phyloP scores from a whole-genome alignment of 345 rosid genomes.

The Arabidopsis thaliana region DNA sequence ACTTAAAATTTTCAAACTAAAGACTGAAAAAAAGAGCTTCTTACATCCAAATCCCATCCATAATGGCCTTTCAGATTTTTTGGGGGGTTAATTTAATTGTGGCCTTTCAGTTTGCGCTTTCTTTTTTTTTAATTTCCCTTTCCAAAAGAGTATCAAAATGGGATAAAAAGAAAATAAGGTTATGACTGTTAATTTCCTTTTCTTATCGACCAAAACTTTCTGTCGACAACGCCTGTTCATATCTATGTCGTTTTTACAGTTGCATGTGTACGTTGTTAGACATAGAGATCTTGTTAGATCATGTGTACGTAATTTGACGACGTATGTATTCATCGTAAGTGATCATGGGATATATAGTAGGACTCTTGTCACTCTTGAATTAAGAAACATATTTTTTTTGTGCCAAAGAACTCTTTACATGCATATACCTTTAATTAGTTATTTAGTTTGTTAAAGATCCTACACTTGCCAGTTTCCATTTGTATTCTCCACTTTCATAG shows the following conservation, averaged over 20 bases:
- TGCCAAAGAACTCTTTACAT: background rate
- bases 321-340: background rate
- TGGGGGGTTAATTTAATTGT: background rate
- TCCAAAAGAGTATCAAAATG: background rate
- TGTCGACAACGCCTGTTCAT: background rate
- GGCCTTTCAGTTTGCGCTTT: background rate
- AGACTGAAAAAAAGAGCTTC: background rate
- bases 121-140: background rate
- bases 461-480: background rate
- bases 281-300: background rate
- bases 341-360: background rate
- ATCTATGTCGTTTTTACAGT: conserved; percentile 1
- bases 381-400: background rate
- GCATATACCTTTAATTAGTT: background rate
- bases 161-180: background rate
- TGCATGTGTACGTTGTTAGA: conserved; percentile 3
- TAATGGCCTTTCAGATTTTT: conserved; percentile 8
- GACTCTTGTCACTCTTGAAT: conserved; percentile 18
- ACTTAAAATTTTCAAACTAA: too few relatives aligned
- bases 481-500: background rate
- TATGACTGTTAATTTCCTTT: conserved; percentile 17
- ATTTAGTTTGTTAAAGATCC: background rate
- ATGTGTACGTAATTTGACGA: background rate
- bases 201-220: conserved; percentile 20
- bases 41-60: background rate